phyloP scores from a whole-genome alignment of 164 flowering plant genomes.

The Aristolochia californica region DNA sequence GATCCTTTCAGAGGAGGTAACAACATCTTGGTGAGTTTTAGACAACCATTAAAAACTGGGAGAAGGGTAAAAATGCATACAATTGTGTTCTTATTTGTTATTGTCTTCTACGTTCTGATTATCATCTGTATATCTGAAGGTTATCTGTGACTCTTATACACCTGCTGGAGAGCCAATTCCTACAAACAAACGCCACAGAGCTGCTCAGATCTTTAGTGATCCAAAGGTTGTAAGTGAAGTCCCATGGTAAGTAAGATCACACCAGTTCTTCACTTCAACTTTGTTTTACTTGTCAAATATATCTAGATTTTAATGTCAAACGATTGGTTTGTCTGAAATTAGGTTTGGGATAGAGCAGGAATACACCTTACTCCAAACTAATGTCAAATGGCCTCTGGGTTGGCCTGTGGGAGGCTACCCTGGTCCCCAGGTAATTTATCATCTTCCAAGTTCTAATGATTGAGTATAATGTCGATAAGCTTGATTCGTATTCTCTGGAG shows the following conservation, averaged over 20 bases:
- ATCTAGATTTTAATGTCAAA: neutral
- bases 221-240: slow-evolving; percentile 59
- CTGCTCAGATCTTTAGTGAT: slow-evolving; percentile 74
- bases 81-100: neutral
- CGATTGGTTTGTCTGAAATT: slow-evolving; percentile 2
- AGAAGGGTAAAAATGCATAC: neutral
- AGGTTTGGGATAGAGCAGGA: slow-evolving; percentile 99
- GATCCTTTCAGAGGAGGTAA: slow-evolving; percentile 98
- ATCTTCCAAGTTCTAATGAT: neutral
- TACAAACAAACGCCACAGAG: slow-evolving; percentile 78
- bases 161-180: slow-evolving; percentile 96
- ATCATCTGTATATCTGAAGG: slow-evolving; percentile 28
- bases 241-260: slow-evolving; percentile 88
- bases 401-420: slow-evolving; percentile 99
- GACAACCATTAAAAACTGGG: neutral
- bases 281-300: neutral
- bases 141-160: slow-evolving; percentile 84
- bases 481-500: neutral
- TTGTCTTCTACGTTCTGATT: neutral
- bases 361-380: slow-evolving; percentile 77
- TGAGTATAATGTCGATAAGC: neutral
- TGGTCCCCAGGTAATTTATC: slow-evolving; percentile 74
- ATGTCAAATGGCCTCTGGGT: slow-evolving; percentile 95
- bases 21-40: slow-evolving; percentile 67
- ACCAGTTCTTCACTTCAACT: neutral